Percentiles rank a stretch among this genome's conserved stretches.
Evolutionary conservation across 1,284 basidiomycete species (phyloP).

Genomic region (Meripilus lineatus): DNA sequence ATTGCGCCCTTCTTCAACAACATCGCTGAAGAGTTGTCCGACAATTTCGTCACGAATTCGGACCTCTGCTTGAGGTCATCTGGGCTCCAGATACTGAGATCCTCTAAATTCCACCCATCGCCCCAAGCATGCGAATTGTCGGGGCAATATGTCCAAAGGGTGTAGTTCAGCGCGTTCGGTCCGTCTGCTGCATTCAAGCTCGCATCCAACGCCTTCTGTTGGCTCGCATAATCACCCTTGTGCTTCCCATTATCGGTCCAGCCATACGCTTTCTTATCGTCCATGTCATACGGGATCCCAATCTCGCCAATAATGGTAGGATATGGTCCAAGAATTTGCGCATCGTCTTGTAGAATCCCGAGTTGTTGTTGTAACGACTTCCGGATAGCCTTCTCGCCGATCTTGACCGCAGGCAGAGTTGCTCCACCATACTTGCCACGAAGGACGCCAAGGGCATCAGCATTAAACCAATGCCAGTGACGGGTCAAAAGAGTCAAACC

Average conservation of each 20-base stretch:
- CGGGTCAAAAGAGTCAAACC: conserved; percentile 81
- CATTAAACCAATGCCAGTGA: conserved; percentile 97
- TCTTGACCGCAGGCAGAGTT: conserved; percentile 61
- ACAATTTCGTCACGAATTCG: conserved; percentile 21
- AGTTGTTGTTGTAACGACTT: conserved; percentile 83
- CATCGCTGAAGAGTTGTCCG: conserved; percentile 27
- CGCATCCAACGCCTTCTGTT: conserved; percentile 88
- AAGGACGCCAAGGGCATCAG: conserved; percentile 88
- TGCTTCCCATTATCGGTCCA: conserved; percentile 72
- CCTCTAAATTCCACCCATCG: conserved; percentile 96
- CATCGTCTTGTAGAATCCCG: conserved; percentile 73
- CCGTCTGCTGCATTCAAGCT: conserved; percentile 90
- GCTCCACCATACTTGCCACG: conserved; percentile 79
- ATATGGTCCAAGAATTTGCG: conserved; percentile 65
- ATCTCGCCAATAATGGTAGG: conserved; percentile 96
- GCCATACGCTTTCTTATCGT: conserved; percentile 80
- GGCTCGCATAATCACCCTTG: conserved; percentile 74
- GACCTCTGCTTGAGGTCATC: conserved; percentile 58
- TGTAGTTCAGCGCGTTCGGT: conserved; percentile 76
- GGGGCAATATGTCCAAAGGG: conserved; percentile 89
- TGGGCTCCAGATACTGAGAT: conserved; percentile 83
- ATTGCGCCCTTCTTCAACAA: conserved; percentile 21
- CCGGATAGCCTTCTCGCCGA: conserved; percentile 83
- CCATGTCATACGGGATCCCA: conserved; percentile 92
- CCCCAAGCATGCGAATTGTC: conserved; percentile 84